phyloP scores from a whole-genome alignment of 2,329 filamentous ascomycete genomes.

The Aspergillus candidus region DNA sequence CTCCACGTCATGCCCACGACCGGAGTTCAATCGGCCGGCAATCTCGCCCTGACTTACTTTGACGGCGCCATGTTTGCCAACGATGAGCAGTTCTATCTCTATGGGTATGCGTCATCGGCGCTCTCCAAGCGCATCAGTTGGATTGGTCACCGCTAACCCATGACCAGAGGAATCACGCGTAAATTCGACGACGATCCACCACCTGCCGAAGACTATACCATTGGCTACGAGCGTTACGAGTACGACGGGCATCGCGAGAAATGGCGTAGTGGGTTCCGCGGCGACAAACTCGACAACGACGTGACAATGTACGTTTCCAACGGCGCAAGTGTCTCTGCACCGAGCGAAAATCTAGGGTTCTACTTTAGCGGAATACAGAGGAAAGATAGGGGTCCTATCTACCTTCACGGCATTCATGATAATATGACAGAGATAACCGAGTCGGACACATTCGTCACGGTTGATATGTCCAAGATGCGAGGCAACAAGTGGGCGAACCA shows the following conservation, averaged over 20 bases:
- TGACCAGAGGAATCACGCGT: conserved; percentile 41
- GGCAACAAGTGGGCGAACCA: conserved; percentile 52
- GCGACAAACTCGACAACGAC: conserved; percentile 36
- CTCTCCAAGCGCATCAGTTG: neutral
- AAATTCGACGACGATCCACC: conserved; percentile 27
- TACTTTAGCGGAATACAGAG: conserved; percentile 63
- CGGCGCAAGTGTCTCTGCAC: conserved; percentile 58
- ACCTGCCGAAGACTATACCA: conserved; percentile 1
- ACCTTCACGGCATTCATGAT: conserved; percentile 4
- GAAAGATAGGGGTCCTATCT: conserved; percentile 46
- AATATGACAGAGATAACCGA: conserved; percentile 30
- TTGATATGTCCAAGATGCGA: conserved; percentile 53
- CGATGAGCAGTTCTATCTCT: conserved; percentile 57
- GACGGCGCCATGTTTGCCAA: conserved; percentile 63
- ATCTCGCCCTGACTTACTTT: conserved; percentile 50
- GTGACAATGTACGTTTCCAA: conserved; percentile 59
- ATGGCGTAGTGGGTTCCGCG: conserved; percentile 43
- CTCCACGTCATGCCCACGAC: conserved; percentile 48
- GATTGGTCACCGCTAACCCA: neutral
- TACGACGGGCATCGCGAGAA: conserved; percentile 44
- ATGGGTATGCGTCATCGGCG: conserved; percentile 42
- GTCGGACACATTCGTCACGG: conserved; percentile 54
- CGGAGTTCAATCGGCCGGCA: conserved; percentile 41
- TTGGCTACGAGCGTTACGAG: conserved; percentile 48
- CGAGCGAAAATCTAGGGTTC: conserved; percentile 65